These are phyloP conservation scores for Achaetomiella virescens DNA, from an alignment of 495 filamentous ascomycete species.

Conservation along the genomic window DNA sequence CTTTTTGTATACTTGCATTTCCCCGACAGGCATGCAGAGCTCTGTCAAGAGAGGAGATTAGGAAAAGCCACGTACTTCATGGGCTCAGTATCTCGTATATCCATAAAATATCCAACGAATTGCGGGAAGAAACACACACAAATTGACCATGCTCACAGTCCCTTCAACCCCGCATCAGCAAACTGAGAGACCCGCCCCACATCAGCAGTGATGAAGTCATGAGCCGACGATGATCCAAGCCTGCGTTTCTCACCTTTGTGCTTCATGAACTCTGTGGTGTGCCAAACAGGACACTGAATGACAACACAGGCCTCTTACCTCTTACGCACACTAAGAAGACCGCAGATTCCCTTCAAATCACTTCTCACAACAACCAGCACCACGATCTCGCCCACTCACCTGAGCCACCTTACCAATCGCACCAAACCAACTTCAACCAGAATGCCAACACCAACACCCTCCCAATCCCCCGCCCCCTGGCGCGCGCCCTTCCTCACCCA, in stretches of 20 bases:
- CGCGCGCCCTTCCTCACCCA: conserved; percentile 59
- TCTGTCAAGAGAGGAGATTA: too few species aligned
- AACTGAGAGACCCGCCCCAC: background rate
- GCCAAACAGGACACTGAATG: background rate
- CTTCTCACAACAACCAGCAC: background rate
- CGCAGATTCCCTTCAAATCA: background rate
- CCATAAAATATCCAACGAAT: too few species aligned
- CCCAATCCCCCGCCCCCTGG: conserved; percentile 49
- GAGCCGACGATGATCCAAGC: background rate
- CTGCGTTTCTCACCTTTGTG: background rate
- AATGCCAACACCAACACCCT: conserved; percentile 8
- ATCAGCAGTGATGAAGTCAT: background rate
- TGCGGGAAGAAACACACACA: background rate
- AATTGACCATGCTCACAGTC: background rate
- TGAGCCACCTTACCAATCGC: conserved; percentile 6
- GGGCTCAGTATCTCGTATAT: too few species aligned
- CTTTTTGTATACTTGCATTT: too few species aligned
- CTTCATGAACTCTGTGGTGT: background rate
- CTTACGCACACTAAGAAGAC: too few species aligned
- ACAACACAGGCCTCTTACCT: background rate
- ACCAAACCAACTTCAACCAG: too few species aligned
- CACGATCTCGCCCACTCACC: background rate
- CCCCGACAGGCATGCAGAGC: too few species aligned
- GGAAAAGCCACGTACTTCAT: too few species aligned
- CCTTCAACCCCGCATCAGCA: background rate